A percentile compares a stretch with the other conserved stretches of the same genome.
These are phyloP conservation scores for Zea luxurians DNA, from an alignment of 176 grass and related monocot genomes.

Conservation along the genomic window DNA sequence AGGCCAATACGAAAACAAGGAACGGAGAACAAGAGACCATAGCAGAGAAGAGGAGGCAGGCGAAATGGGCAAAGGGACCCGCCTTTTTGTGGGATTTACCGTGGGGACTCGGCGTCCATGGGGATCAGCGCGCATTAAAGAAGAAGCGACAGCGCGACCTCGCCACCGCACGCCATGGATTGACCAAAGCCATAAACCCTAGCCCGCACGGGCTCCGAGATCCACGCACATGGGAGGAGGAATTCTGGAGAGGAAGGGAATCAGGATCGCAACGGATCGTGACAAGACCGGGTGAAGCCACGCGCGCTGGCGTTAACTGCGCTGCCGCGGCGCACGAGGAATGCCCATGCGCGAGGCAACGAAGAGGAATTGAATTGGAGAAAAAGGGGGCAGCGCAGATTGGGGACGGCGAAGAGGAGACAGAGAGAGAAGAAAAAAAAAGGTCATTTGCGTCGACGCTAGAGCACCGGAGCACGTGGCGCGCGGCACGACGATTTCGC, in stretches of 20 bases:
- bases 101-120: slow-evolving; percentile 51
- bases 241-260: slow-evolving; percentile 37
- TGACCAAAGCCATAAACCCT: slow-evolving; percentile 70
- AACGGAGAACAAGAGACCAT: slow-evolving; percentile 8
- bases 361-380: slow-evolving; percentile 29
- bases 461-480: slow-evolving; percentile 52
- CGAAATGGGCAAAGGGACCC: not conserved
- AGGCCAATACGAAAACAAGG: slow-evolving; percentile 1
- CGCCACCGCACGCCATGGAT: slow-evolving; percentile 56
- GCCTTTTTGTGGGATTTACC: slow-evolving; percentile 50
- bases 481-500: slow-evolving; percentile 44
- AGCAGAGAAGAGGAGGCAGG: not conserved
- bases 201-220: slow-evolving; percentile 50
- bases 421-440: not conserved
- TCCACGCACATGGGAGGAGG: slow-evolving; percentile 44
- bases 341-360: slow-evolving; percentile 15
- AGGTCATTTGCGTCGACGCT: slow-evolving; percentile 40
- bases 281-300: slow-evolving; percentile 34
- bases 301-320: slow-evolving; percentile 39
- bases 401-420: slow-evolving; percentile 13
- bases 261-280: slow-evolving; percentile 36
- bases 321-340: slow-evolving; percentile 27
- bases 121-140: slow-evolving; percentile 64
- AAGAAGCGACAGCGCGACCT: slow-evolving; percentile 56
- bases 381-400: slow-evolving; percentile 41